Evolutionary conservation across 768 basidiomycete species (phyloP).

Genomic region (Mrakia gelida): DNA sequence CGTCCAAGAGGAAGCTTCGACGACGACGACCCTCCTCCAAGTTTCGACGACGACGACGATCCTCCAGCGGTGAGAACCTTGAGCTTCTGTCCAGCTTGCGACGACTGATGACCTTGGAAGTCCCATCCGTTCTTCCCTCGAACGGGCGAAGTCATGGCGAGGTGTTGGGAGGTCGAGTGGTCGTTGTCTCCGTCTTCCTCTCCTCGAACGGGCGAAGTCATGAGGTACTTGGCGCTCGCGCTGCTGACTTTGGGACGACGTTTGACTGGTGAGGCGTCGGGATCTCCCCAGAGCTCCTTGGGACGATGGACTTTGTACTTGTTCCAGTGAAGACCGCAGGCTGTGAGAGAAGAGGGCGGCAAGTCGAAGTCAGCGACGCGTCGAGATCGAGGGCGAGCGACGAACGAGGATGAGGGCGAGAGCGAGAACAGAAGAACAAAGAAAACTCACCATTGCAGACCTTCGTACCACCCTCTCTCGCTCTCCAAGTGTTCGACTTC

Average conservation of each 20-base stretch:
- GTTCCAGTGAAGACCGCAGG: conserved; percentile 29
- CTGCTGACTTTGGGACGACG: neutral
- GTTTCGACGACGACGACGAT: neutral
- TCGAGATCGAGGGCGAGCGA: no score
- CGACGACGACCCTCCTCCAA: no score
- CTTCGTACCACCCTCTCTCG: conserved; percentile 3
- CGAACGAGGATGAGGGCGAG: no score
- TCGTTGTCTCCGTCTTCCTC: neutral
- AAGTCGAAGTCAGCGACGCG: neutral
- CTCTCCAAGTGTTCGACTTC: conserved; percentile 6
- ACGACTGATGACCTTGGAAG: neutral
- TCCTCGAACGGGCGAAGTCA: conserved; percentile 11
- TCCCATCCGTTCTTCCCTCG: conserved; percentile 21
- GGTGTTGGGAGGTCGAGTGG: neutral
- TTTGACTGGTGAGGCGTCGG: conserved; percentile 2
- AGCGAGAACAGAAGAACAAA: no score
- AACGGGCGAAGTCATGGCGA: conserved; percentile 26
- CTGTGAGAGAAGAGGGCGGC: neutral
- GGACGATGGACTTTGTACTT: conserved; percentile 23
- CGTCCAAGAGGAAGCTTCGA: no score
- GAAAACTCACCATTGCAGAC: conserved; percentile 24
- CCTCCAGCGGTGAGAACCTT: conserved; percentile 4
- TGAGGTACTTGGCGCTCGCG: neutral
- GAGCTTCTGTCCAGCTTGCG: conserved; percentile 3
- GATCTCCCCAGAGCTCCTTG: conserved; percentile 23